Evolutionary conservation across 306 rosid genomes (phyloP), one percentile per base, ranked within the genome.

Genomic region (Crotalaria pallida): DNA sequence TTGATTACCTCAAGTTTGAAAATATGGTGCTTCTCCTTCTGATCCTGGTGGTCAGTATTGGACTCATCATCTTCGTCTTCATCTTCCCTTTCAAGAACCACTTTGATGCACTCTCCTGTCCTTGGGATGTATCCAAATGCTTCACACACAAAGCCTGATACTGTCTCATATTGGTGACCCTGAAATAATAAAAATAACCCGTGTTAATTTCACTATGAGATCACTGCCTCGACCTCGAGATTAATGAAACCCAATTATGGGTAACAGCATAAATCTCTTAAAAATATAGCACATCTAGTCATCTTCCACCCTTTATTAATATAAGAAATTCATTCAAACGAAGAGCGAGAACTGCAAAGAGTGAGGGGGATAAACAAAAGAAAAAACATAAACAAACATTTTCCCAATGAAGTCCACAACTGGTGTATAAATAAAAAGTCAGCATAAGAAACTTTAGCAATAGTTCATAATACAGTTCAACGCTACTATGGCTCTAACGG

Each of bases 111-210:
- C 84, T 95, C 97, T 7, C 99, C 99, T 3, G 97, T 95, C 85
- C 96, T 88, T 12, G 97, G 99, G 68, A 91, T 95, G 69, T 95
- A 91, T 76, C 99, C 99, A 84, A 94, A 94, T 55, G 92, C 87
- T 83, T 87, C 99, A 17, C 99, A 95, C 51, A 91, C 90, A 79
- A 95, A 95, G 65, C 99, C 99, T 0, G 99, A 95, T 33, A 95
- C 99, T 1, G 99, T 95, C 84, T 95, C 99, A 57, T 95, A 95
- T 82, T 91, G 99, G 73, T 87, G 91, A 80, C 96, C 99, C 99
- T 95, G 87, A 60, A 65, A 72, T 36, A 55, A 57, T 6, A 47
- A 23, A 66, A 31, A 62, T 31, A n/a, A n/a, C n/a, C n/a, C n/a
- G n/a, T n/a, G 38, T 38, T 26, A 29, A 45, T 55, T 53, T 10